Evolutionary conservation across 2,329 filamentous ascomycete species (phyloP), one percentile per base, ranked within the genome.

Genomic region (Aspergillus ochraceoroseus): DNA sequence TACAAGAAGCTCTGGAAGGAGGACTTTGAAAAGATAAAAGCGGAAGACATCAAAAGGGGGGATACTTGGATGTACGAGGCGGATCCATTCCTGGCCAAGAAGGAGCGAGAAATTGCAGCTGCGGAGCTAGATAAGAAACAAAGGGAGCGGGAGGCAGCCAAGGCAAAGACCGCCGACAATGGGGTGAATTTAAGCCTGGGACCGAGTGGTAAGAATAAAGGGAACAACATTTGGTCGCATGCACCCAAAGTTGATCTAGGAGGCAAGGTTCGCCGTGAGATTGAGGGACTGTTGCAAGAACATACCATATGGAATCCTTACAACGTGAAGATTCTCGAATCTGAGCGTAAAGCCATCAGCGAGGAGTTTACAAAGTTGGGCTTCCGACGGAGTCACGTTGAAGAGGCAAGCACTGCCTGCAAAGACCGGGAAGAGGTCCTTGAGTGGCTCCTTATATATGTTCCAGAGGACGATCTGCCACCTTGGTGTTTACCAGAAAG

Each of bases 401-500:
- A 94, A 58, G 92, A 98, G 66, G 90, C 92, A 6, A 79, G 85
- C 1, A 80, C 80, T 30, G 80, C 89, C 55, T 95, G 89, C 69
- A 94, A 90, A 63, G 88, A 95, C 60, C 77, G 84, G 19, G 89
- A 95, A 61, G 92, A 98, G 66, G 83, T 87, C 11, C 74, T 98
- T 2, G 90, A 96, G 62, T 98, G 92, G 92, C 75, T 98, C 11
- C 75, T 98, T 33, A 89, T 96, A 36, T 90, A 98, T 64, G 88
- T 98, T 2, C 92, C 92, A 1, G 92, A 98, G 60, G 92, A 98
- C 59, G 92, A 96, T 56, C 70, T 96, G n/a, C 92, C 92, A 1
- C 73, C 77, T 5, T 96, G 90, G 88, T 87, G 87, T 53, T 70
- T 98, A 28, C 92, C 92, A 0, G 89, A 94, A 65, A 85, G 82